Conservation (phyloP, 2,329 filamentous ascomycete genomes). For the Lachnellula occidentalis region DNA sequence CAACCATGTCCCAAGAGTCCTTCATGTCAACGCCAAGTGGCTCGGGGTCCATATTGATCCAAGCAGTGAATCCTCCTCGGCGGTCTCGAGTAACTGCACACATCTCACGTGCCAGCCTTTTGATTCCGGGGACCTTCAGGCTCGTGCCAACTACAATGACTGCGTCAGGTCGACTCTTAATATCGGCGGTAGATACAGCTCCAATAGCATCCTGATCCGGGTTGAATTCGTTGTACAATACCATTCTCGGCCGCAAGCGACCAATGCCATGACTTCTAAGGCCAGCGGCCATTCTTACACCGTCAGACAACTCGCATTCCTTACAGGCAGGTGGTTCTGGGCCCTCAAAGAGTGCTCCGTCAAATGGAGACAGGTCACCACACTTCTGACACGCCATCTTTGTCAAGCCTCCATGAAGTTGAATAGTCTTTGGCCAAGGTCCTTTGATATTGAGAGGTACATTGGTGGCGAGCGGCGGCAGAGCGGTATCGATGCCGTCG, state of each 20-base stretch:
- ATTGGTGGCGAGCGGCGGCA: constrained; percentile 72
- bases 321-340: constrained; percentile 76
- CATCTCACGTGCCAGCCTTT: constrained; percentile 84
- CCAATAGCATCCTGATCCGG: constrained; percentile 96
- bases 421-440: constrained; percentile 89
- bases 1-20: constrained; percentile 87
- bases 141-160: constrained; percentile 94
- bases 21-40: constrained; percentile 81
- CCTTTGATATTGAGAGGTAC: constrained; percentile 78
- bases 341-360: constrained; percentile 75
- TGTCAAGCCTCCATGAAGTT: constrained; percentile 86
- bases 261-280: constrained; percentile 94
- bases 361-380: constrained; percentile 67
- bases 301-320: constrained; percentile 68
- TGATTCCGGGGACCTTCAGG: constrained; percentile 88
- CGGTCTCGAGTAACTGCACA: constrained; percentile 79
- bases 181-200: constrained; percentile 78
- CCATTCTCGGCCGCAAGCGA: constrained; percentile 82
- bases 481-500: constrained; percentile 83
- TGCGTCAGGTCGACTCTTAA: constrained; percentile 81
- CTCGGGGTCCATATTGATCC: constrained; percentile 87
- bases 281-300: constrained; percentile 70
- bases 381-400: constrained; percentile 99
- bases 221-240: constrained; percentile 95
- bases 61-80: constrained; percentile 80